Conservation (phyloP, 495 filamentous ascomycete genomes). For the Tetracladium marchalianum region DNA sequence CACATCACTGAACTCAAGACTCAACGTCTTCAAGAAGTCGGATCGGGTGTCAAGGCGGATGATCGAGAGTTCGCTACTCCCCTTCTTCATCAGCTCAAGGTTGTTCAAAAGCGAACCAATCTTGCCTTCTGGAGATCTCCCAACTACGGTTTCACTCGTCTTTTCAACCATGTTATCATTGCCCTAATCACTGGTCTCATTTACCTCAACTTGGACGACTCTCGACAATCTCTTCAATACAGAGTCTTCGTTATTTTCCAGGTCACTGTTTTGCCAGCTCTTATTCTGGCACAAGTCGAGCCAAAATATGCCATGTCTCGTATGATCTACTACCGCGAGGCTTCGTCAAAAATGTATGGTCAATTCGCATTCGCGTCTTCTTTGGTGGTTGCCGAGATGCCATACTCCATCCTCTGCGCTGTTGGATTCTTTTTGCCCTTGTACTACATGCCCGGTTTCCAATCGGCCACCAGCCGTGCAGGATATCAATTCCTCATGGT, state of each 20-base stretch:
- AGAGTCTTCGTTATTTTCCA: slow-evolving; percentile 72
- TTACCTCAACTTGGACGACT: slow-evolving; percentile 65
- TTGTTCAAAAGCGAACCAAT: slow-evolving; percentile 58
- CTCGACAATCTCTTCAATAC: slow-evolving; percentile 63
- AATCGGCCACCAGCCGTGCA: slow-evolving; percentile 40
- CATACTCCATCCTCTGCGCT: slow-evolving; percentile 53
- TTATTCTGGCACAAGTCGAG: slow-evolving; percentile 37
- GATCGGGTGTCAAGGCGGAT: slow-evolving; percentile 49
- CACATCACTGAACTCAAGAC: slow-evolving; percentile 59
- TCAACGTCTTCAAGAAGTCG: slow-evolving; percentile 44
- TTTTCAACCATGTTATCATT: slow-evolving; percentile 76
- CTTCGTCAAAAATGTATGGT: slow-evolving; percentile 61
- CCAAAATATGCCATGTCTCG: slow-evolving; percentile 56
- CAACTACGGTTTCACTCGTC: slow-evolving; percentile 63
- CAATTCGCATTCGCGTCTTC: slow-evolving; percentile 52
- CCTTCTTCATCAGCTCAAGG: slow-evolving; percentile 43
- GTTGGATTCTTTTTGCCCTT: slow-evolving; percentile 20
- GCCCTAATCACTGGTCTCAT: slow-evolving; percentile 67
- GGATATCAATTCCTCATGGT: slow-evolving; percentile 81
- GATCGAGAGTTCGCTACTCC: slow-evolving; percentile 57
- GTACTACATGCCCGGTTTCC: slow-evolving; percentile 18
- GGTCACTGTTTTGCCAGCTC: slow-evolving; percentile 44
- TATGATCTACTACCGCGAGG: slow-evolving; percentile 60
- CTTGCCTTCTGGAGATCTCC: slow-evolving; percentile 61
- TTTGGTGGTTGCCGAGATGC: slow-evolving; percentile 59